These are phyloP conservation scores for Gentiana macrophylla DNA, from an alignment of 257 asterid species.

Conservation along the genomic window DNA sequence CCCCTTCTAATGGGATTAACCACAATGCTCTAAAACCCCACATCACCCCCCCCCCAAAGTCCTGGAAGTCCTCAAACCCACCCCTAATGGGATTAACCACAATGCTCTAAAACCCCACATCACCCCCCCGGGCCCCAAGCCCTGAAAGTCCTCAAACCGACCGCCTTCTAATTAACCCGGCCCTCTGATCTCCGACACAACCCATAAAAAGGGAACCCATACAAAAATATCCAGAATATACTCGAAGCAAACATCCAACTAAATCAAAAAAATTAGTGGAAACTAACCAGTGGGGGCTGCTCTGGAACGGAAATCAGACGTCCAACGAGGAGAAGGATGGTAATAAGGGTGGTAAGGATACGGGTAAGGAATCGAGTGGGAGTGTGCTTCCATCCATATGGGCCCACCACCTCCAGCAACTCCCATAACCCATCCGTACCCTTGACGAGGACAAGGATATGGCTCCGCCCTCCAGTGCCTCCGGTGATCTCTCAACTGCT, in stretches of 20 bases:
- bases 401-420: slow-evolving; percentile 35
- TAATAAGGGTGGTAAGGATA: slow-evolving; percentile 41
- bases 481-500: slow-evolving; percentile 31
- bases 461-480: slow-evolving; percentile 69
- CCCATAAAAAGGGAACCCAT: too few species aligned
- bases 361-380: slow-evolving; percentile 5
- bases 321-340: slow-evolving; percentile 46
- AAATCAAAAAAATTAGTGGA: not conserved
- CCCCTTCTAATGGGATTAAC: too few species aligned
- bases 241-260: not conserved
- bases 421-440: slow-evolving; percentile 41
- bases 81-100: too few species aligned
- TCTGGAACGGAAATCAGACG: slow-evolving; percentile 60
- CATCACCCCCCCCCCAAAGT: too few species aligned
- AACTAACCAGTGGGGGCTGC: slow-evolving; percentile 65
- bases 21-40: too few species aligned
- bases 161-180: too few species aligned
- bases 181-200: not conserved
- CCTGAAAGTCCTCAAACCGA: too few species aligned
- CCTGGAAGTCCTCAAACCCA: too few species aligned
- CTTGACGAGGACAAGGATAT: slow-evolving; percentile 10
- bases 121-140: too few species aligned
- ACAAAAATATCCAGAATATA: not conserved
- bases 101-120: too few species aligned
- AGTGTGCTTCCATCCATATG: slow-evolving; percentile 70